Evolutionary conservation across 352 stramenopile species (phyloP), one percentile per base, ranked within the genome.

Genomic region (Phytopythium kandeliae): DNA sequence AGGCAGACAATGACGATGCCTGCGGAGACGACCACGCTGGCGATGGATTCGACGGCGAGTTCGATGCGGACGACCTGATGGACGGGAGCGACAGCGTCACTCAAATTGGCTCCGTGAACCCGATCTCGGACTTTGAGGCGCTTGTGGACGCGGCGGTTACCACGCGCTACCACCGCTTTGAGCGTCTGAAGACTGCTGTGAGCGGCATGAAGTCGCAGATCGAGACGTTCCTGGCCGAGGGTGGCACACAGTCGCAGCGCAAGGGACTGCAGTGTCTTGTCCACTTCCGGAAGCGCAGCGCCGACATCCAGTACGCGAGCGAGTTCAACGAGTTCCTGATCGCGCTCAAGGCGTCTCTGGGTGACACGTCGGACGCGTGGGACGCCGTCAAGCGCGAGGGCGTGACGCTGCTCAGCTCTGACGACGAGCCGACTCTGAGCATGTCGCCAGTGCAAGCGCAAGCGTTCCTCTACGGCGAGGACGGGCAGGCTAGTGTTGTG

Each of bases 101-200:
- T 34, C 67, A 36, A 28, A 75, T 93, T n/a, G 82, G 82, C 0
- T 89, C 79, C 1, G 89, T 93, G 79, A 93, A 91, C 48, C 82
- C 82, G 15, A 79, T 93, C 33, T 75, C 79, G 2, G 82, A 93
- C 49, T 93, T 93, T 61, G 82, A 93, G 41, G 60, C 67, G 17
- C 67, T 93, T 11, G 44, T 91, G 3, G 75, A 85, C 30, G 59
- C 54, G 33, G 67, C 60, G 8, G 51, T 76, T 50, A 58, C 68
- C 28, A 83, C 82, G 65, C 62, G 62, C 17, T 48, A 58, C 36
- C 36, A 70, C 28, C 63, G 62, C 21, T 60, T 82, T 5, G 33
- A 53, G 13, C 57, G 57, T 12, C 62, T 85, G 16, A 67, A 51
- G 22, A 68, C 62, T 4, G 81, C 81, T 1, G 77, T 90, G 16